A percentile compares a stretch with the other conserved stretches of the same genome.
Conservation (phyloP, 2,329 filamentous ascomycete genomes). For the Microascus cirrosus region DNA sequence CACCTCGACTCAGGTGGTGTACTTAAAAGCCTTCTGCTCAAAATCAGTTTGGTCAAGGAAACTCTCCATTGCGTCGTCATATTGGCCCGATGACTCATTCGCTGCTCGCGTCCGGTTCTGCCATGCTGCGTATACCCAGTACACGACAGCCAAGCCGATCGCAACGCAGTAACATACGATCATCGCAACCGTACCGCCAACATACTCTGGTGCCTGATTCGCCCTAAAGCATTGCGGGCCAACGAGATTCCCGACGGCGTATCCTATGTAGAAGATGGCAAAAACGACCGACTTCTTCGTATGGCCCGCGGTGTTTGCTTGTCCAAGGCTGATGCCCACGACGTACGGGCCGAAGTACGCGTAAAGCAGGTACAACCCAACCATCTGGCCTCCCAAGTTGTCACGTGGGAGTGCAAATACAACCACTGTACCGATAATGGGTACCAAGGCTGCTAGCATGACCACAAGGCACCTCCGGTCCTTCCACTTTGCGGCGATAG, state of each 20-base stretch:
- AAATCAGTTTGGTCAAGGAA: conserved; percentile 1
- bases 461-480: neutral
- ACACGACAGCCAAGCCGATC: too few relatives aligned
- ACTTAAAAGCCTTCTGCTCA: neutral
- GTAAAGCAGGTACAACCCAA: conserved; percentile 16
- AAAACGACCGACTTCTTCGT: conserved; percentile 30
- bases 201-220: conserved; percentile 19
- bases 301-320: conserved; percentile 21
- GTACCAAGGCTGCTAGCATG: neutral
- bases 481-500: neutral
- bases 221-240: conserved; percentile 25
- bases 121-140: too few relatives aligned
- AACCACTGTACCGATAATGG: conserved; percentile 27
- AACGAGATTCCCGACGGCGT: conserved; percentile 24
- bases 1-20: neutral
- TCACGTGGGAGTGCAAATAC: conserved; percentile 21
- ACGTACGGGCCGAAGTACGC: conserved; percentile 18
- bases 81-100: too few relatives aligned
- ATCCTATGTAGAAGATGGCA: conserved; percentile 33
- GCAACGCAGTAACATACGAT: too few relatives aligned
- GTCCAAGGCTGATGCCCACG: conserved; percentile 11
- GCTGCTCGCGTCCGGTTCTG: too few relatives aligned
- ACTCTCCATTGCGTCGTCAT: neutral
- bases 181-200: conserved; percentile 12
- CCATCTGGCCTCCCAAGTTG: conserved; percentile 1